Base-by-base conservation (phyloP, 2,329 filamentous ascomycete genomes). In the Calonectria naviculata region DNA sequence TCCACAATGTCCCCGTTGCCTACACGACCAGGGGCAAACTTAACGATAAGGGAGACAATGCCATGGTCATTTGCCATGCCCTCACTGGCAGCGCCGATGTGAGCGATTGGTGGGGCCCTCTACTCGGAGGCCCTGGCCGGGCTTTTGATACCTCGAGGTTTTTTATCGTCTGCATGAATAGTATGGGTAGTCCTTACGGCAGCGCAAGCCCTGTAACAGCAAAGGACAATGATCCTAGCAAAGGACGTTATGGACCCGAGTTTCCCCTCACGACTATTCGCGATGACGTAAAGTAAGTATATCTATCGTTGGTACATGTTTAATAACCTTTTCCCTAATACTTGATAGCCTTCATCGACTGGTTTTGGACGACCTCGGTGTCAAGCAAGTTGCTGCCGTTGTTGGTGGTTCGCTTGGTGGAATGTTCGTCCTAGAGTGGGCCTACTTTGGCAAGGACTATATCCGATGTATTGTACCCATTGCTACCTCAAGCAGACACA, bases 191-290 rank as follows among this genome's bases (percentile, higher is more conserved):
- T 78, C 94, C 94, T 0, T 97, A 97, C 79, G 94, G 94, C 34
- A 94, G 93, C 69, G 94, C 93, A n/a, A 96, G 94, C 80, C 94
- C 94, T 1, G 94, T 96, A 65, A 99, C 97, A 2, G 92, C 92
- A 76, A 97, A 94, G 82, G 93, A 98, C 79, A 95, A 95, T 17
- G 90, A 97, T 77, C 85, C 89, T 19, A 87, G 86, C 63, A 91
- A 94, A 73, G 95, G 91, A 21, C 90, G 90, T 76, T 99, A 99
- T 80, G 97, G 97, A 0, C 97, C 97, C 1, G 97, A 99, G 80
- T 99, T 99, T 77, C 97, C 97, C 56, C 85, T 99, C 74, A 98
- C 97, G 1, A 98, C 97, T 0, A 94, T 99, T 74, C 89, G 96
- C 75, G 97, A 99, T 81, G 97, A 99, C 85, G 96, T 98, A 65